Conservation (phyloP, 75 land plant species). For the Picea glauca region DNA sequence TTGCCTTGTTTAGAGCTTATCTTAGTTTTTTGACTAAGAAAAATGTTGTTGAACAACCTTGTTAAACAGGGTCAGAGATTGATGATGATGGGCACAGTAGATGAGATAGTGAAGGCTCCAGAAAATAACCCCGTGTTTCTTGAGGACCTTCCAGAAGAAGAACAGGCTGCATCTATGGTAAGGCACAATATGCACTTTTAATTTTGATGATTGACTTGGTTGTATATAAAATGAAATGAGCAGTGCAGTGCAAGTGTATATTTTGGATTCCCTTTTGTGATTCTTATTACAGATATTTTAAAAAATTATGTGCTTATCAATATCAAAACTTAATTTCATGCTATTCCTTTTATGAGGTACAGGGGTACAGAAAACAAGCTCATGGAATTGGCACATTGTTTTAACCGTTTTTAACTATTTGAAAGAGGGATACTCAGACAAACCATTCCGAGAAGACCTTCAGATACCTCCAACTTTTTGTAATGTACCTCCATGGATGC, state of each 20-base stretch:
- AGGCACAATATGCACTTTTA: slow-evolving; percentile 11
- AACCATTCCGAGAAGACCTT: too few relatives aligned
- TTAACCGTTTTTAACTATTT: too few relatives aligned
- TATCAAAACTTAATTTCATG: neutral
- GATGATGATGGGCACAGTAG: slow-evolving; percentile 99
- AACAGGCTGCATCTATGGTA: slow-evolving; percentile 65
- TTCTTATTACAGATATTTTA: neutral
- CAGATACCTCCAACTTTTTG: too few relatives aligned
- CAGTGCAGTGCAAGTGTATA: neutral
- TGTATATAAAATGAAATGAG: neutral
- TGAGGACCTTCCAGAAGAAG: slow-evolving; percentile 97
- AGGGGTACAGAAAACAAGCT: neutral
- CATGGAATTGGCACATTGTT: neutral
- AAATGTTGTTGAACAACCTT: neutral
- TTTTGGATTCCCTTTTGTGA: neutral
- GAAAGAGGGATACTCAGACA: too few relatives aligned
- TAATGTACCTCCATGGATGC: too few relatives aligned
- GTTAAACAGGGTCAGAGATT: slow-evolving; percentile 76
- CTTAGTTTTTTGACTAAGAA: neutral
- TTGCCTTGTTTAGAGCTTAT: neutral
- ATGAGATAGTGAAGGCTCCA: slow-evolving; percentile 90
- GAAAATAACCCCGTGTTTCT: slow-evolving; percentile 83
- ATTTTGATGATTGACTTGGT: neutral
- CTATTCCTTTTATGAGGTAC: neutral
- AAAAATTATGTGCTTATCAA: neutral